Evolutionary conservation across 495 filamentous ascomycete species (phyloP).

Genomic region (Cercophora newfieldiana): DNA sequence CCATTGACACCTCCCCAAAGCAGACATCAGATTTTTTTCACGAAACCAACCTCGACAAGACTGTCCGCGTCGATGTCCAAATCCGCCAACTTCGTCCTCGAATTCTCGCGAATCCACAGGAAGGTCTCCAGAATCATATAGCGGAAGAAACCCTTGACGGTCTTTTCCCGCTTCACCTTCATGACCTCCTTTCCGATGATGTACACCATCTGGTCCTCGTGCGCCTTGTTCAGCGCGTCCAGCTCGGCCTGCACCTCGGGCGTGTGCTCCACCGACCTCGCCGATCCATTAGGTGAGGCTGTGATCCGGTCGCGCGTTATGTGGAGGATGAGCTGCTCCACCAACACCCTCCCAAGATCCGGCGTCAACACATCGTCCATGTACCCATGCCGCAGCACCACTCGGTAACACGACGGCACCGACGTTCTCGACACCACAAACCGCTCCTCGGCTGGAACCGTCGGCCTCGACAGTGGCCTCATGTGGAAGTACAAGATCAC

Average conservation of each 20-base stretch:
- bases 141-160: constrained; percentile 45
- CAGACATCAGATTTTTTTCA: constrained; percentile 56
- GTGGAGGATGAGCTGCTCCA: constrained; percentile 47
- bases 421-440: constrained; percentile 38
- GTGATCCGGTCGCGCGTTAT: constrained; percentile 35
- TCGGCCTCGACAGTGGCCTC: constrained; percentile 49
- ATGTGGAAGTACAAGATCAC: constrained; percentile 61
- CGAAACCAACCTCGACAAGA: constrained; percentile 67
- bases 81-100: constrained; percentile 60
- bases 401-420: constrained; percentile 58
- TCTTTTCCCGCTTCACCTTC: constrained; percentile 39
- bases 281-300: constrained; percentile 30
- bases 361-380: constrained; percentile 60
- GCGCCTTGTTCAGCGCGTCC: constrained; percentile 51
- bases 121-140: constrained; percentile 57
- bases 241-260: constrained; percentile 39
- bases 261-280: constrained; percentile 25
- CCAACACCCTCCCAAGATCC: constrained; percentile 54
- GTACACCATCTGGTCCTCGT: constrained; percentile 58
- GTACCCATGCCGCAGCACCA: constrained; percentile 67
- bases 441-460: constrained; percentile 41
- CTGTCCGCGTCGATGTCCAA: constrained; percentile 60
- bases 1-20: background rate
- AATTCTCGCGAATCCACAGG: constrained; percentile 69
- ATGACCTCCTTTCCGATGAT: constrained; percentile 70